Base-by-base conservation (phyloP, 768 basidiomycete genomes). In the Lyophyllum atratum region DNA sequence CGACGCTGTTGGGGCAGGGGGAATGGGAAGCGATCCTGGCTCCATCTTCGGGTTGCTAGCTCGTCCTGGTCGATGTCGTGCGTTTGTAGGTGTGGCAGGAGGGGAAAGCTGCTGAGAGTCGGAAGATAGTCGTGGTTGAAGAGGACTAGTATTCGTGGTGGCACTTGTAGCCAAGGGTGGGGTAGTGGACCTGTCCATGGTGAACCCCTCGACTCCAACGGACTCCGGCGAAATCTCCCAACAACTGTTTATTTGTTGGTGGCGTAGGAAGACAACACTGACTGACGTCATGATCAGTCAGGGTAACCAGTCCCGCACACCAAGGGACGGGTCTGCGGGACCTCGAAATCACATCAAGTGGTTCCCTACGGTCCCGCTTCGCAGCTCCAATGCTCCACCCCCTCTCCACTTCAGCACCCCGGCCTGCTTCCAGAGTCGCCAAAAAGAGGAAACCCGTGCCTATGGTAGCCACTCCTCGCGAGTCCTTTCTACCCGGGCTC, bases 1-100 rank as follows among this genome's bases (percentile, higher is more conserved):
- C 11, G 62, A 64, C 14, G 40, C 51, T 19, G 49, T 55, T 14
- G 56, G 62, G 10, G 56, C 47, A 15, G 62, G 62, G 19, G 62
- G 62, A 1, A 64, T 60, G 8, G 52, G 22, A 14, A 59, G 55
- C 2, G 34, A 34, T 40, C 45, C 46, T 46, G 50, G 56, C 33
- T 47, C 45, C 56, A 58, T 58, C 12, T 19, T 49, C 31, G 25
- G 24, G 31, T 28, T 42, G 33, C 22, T 29, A 14, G 22, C 17
- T 25, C 24, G 25, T 42, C 39, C 1, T 29, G 28, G 39, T 2
- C 28, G 44, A 19, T 24, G 44, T 24, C 12, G 24, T 7, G 45
- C 26, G 26, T 34, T n/a, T 12, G 37, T 44, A 33, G 39, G 44
- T 4, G 50, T 34, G 17, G 56, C 9, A 1, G 56, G 31, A 10